These are phyloP conservation scores for Lentinus polychrous DNA, from an alignment of 1,284 basidiomycete genomes.

Conservation along the genomic window DNA sequence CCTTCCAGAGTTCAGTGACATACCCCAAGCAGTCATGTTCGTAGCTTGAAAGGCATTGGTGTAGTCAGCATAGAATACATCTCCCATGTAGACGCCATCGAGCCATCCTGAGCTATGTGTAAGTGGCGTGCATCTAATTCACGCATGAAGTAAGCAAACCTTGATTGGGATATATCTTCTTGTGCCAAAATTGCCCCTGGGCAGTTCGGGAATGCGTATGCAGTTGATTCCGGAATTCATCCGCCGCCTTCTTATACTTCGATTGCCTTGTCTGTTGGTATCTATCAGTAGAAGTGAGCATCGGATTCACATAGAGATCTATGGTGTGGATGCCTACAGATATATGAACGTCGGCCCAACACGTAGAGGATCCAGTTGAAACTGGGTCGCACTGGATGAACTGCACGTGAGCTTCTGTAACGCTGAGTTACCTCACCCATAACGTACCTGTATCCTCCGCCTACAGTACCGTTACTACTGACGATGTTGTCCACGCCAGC, in stretches of 20 bases:
- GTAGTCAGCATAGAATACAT: conserved; percentile 38
- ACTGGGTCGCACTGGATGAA: conserved; percentile 6
- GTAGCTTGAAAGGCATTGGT: conserved; percentile 30
- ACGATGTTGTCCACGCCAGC: conserved; percentile 10
- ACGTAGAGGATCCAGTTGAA: conserved; percentile 10
- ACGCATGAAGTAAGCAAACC: conserved; percentile 17
- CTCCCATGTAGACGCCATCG: conserved; percentile 44
- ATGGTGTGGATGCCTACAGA: conserved; percentile 3
- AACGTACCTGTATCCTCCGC: conserved; percentile 9
- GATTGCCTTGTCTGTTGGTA: conserved; percentile 5
- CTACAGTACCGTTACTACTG: conserved; percentile 7
- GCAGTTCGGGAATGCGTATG: conserved; percentile 8
- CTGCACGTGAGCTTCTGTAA: background rate
- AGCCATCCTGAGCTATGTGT: conserved; percentile 30
- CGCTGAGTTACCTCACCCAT: background rate
- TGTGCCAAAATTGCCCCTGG: conserved; percentile 12
- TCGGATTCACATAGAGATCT: background rate
- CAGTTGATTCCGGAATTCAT: conserved; percentile 7
- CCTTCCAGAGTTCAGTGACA: conserved; percentile 10
- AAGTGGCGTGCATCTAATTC: background rate
- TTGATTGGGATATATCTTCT: conserved; percentile 36
- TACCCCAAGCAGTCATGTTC: conserved; percentile 37
- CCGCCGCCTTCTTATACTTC: conserved; percentile 10
- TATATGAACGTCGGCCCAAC: conserved; percentile 10
- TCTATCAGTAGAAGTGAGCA: background rate